These are phyloP conservation scores for Neurospora sp. DNA, from an alignment of 2,329 filamentous ascomycete genomes.

Conservation along the genomic window DNA sequence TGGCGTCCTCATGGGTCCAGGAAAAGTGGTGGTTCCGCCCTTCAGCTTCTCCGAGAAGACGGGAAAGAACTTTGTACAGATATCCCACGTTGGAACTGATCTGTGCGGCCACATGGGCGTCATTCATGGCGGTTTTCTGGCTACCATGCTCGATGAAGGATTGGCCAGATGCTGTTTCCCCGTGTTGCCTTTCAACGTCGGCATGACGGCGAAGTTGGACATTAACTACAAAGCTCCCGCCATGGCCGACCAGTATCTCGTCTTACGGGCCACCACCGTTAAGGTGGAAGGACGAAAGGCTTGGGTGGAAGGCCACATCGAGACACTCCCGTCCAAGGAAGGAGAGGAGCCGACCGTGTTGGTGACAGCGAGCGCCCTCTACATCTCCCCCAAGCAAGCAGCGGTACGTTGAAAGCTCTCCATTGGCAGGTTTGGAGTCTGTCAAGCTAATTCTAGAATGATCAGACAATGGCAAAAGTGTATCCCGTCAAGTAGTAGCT, in stretches of 20 bases:
- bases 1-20: constrained; percentile 65
- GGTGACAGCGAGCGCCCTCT: constrained; percentile 77
- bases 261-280: constrained; percentile 68
- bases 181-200: constrained; percentile 75
- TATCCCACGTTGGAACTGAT: constrained; percentile 68
- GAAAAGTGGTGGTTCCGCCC: constrained; percentile 72
- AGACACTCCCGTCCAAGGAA: constrained; percentile 57
- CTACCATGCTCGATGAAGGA: constrained; percentile 88
- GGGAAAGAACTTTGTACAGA: constrained; percentile 59
- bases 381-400: constrained; percentile 79
- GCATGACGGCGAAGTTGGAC: constrained; percentile 77
- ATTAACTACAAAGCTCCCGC: constrained; percentile 77
- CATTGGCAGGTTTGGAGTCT: neutral
- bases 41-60: constrained; percentile 63
- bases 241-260: constrained; percentile 64
- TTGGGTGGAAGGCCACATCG: constrained; percentile 82
- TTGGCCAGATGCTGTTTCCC: constrained; percentile 81
- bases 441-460: neutral
- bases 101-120: constrained; percentile 87
- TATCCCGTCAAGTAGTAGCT: constrained; percentile 21
- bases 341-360: constrained; percentile 57
- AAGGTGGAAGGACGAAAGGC: constrained; percentile 90
- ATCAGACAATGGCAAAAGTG: constrained; percentile 28
- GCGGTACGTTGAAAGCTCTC: constrained; percentile 42
- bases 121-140: constrained; percentile 80